Evolutionary conservation across 805 yeast genomes (phyloP), one percentile per base, ranked within the genome.

Genomic region (Lipomyces sp.): DNA sequence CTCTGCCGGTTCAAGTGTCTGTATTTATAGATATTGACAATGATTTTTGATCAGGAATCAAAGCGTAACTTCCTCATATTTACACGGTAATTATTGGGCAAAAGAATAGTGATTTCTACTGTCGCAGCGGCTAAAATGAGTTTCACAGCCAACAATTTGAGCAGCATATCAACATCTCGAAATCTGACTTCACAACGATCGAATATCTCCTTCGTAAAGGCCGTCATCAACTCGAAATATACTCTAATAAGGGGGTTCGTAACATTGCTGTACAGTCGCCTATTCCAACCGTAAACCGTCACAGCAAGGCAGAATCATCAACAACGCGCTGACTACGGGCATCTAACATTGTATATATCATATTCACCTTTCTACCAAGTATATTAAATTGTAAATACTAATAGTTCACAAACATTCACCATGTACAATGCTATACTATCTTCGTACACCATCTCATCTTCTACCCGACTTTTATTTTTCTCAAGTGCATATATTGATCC

Each of bases 121-220:
- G 2, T 15, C 24, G 32, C 29, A 10, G 18, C 33, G 4, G 8
- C 24, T 59, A 39, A 50, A 13, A 10, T 1, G 24, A 24, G 2
- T 50, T 2, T 24, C 24, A 24, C 57, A 64, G 71, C 60, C 71
- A 71, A n/a, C 94, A 91, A 74, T 94, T 93, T 76, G 79, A 74
- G 15, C 86, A 86, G 71, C 81, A 87, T 75, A 79, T 81, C 59
- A 61, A 63, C 18, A 77, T 93, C 10, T 86, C 89, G 48, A 87
- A 89, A 76, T 88, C 90, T 72, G 96, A 91, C 71, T 93, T 93
- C 76, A 82, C 88, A 55, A 89, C 97, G 0, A 86, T 93, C 55
- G 98, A 93, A 75, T 92, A 93, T 77, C 80, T 94, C 50, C 77
- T 93, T 53, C 81, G 98, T 65, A 82, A 84, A 2, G 98, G 98